A percentile compares a stretch with the other conserved stretches of the same genome.
phyloP scores from a whole-genome alignment of 768 basidiomycete genomes.

The Pholiota molesta region DNA sequence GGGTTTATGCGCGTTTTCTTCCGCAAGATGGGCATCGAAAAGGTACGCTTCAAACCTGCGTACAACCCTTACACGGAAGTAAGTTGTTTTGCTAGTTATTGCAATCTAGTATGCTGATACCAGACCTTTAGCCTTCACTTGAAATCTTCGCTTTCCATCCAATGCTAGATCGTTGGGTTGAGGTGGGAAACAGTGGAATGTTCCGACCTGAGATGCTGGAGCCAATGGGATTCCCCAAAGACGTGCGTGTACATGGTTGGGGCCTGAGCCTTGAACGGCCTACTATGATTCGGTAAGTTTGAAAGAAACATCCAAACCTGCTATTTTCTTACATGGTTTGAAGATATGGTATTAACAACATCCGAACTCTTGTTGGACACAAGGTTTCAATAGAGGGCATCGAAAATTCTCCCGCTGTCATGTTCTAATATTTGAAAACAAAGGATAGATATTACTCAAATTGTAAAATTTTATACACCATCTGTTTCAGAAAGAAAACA shows the following conservation, averaged over 20 bases:
- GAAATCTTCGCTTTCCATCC: conserved; percentile 99
- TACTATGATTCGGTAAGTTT: conserved; percentile 93
- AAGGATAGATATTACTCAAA: background rate
- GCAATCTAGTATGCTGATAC: background rate
- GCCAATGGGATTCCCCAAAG: conserved; percentile 97
- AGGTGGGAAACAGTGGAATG: conserved; percentile 99
- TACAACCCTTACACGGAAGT: conserved; percentile 99
- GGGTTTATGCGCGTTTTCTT: conserved; percentile 99
- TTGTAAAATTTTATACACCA: background rate
- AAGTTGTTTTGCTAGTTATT: conserved; percentile 1
- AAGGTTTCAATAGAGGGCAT: conserved; percentile 91
- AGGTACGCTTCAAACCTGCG: conserved; percentile 96
- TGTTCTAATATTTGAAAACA: conserved; percentile 60
- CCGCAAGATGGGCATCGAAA: conserved; percentile 94
- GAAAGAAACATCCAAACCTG: background rate
- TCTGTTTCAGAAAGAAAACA: conserved; percentile 74
- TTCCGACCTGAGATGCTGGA: conserved; percentile 99
- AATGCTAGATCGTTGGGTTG: conserved; percentile 91
- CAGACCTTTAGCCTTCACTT: conserved; percentile 72
- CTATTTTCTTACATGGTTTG: background rate
- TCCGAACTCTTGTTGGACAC: conserved; percentile 95
- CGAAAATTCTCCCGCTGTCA: conserved; percentile 87
- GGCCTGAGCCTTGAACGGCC: conserved; percentile 93
- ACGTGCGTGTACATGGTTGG: conserved; percentile 97
- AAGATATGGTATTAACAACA: conserved; percentile 97